Percentiles rank a stretch among this genome's conserved stretches.
phyloP scores from a whole-genome alignment of 2,329 filamentous ascomycete genomes.

The Neocatenulostroma microsporum region DNA sequence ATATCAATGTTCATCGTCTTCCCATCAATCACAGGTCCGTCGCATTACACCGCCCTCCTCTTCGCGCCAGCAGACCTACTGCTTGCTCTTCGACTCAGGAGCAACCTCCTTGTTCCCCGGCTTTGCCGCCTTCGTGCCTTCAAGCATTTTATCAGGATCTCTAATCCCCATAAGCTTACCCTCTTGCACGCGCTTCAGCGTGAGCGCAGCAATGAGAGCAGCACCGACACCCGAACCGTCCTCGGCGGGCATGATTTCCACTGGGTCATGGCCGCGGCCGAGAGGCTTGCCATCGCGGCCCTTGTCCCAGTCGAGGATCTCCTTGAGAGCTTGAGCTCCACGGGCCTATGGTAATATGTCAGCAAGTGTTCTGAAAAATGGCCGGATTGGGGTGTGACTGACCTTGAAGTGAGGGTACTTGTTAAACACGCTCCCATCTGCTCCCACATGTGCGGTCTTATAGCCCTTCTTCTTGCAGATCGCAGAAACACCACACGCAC shows the following conservation, averaged over 20 bases:
- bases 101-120: constrained; percentile 3
- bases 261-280: constrained; percentile 60
- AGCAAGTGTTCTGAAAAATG: constrained; percentile 9
- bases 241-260: constrained; percentile 83
- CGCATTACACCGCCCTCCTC: no score
- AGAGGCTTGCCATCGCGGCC: constrained; percentile 56
- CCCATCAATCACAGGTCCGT: no score
- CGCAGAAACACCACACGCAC: constrained; percentile 87
- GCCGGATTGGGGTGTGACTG: background rate
- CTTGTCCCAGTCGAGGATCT: constrained; percentile 90
- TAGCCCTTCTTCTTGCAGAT: constrained; percentile 96
- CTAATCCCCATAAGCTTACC: constrained; percentile 53
- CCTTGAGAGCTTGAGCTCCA: constrained; percentile 78
- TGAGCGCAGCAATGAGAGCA: constrained; percentile 76
- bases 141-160: constrained; percentile 40
- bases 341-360: constrained; percentile 43
- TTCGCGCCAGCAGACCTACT: no score
- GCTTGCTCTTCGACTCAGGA: constrained; percentile 3
- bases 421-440: constrained; percentile 96
- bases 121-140: constrained; percentile 22
- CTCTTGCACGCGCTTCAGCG: constrained; percentile 53
- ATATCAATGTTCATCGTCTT: no score
- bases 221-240: constrained; percentile 97
- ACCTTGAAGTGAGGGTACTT: constrained; percentile 97
- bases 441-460: constrained; percentile 82